phyloP scores from a whole-genome alignment of 441 rosid genomes.

The Populus tomentosa region DNA sequence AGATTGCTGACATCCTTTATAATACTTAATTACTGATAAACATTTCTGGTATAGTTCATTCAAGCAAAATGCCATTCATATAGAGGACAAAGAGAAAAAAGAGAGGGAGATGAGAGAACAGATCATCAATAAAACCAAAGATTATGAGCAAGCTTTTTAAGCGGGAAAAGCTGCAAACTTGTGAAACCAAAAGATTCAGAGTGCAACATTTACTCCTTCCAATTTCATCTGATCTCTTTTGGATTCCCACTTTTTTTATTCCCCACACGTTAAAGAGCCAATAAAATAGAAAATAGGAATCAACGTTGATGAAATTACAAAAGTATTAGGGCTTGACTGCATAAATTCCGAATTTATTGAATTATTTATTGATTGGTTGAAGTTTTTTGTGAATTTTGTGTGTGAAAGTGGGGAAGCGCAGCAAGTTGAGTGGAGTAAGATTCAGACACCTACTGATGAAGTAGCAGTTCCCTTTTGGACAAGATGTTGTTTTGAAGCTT shows the following conservation, averaged over 20 bases:
- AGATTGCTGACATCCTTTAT: not conserved
- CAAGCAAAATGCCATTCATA: not conserved
- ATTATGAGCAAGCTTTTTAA: not conserved
- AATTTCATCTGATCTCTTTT: not conserved
- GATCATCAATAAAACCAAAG: not conserved
- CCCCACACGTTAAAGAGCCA: no score
- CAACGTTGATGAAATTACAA: no score
- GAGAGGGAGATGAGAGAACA: not conserved
- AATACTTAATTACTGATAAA: not conserved
- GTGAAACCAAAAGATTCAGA: not conserved
- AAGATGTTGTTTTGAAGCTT: constrained; percentile 52
- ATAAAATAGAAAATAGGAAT: no score
- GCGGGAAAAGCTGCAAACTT: not conserved
- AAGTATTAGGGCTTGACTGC: no score
- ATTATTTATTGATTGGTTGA: not conserved
- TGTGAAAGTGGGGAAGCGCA: constrained; percentile 75
- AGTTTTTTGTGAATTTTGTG: not conserved
- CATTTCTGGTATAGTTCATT: not conserved
- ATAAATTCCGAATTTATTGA: not conserved
- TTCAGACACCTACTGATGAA: constrained; percentile 88
- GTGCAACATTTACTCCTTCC: not conserved
- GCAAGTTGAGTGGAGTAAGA: constrained; percentile 90
- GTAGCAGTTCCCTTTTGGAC: constrained; percentile 71
- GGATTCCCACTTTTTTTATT: not conserved
- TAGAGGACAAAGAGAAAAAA: not conserved